phyloP scores from a whole-genome alignment of 768 basidiomycete genomes.

The Mycena chlorophos region DNA sequence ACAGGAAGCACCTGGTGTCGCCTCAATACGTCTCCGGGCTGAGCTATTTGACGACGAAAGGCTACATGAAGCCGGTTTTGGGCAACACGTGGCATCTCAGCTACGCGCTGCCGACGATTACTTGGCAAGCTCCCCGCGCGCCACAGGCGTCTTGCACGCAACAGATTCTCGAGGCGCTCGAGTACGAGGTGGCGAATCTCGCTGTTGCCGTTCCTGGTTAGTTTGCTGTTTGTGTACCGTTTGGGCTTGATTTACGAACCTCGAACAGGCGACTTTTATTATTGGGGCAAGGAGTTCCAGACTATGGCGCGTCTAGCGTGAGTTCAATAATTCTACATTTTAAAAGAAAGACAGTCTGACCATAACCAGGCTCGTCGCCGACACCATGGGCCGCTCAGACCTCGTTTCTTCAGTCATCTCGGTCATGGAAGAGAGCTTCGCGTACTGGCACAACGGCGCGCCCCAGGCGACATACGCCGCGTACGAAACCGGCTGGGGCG shows the following conservation, averaged over 20 bases:
- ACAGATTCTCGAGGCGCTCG: slow-evolving; percentile 33
- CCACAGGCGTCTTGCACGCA: slow-evolving; percentile 33
- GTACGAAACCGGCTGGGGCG: slow-evolving; percentile 38
- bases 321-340: slow-evolving; percentile 3
- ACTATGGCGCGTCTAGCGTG: slow-evolving; percentile 33
- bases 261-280: slow-evolving; percentile 31
- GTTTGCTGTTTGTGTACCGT: background rate
- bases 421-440: slow-evolving; percentile 28
- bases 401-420: slow-evolving; percentile 29
- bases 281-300: slow-evolving; percentile 32
- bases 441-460: slow-evolving; percentile 30
- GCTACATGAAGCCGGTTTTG: slow-evolving; percentile 35
- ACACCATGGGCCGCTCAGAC: slow-evolving; percentile 33
- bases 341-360: too few species aligned
- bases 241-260: background rate
- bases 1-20: slow-evolving; percentile 29
- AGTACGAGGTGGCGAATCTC: slow-evolving; percentile 53
- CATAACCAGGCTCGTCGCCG: slow-evolving; percentile 32
- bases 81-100: slow-evolving; percentile 34
- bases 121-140: slow-evolving; percentile 33
- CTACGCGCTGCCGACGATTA: slow-evolving; percentile 34
- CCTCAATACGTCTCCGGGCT: slow-evolving; percentile 26
- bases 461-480: slow-evolving; percentile 28
- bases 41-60: slow-evolving; percentile 35
- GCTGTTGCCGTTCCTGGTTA: slow-evolving; percentile 40